phyloP scores from a whole-genome alignment of 805 yeast species.

The Vanderwaltozyma yarrowii region DNA sequence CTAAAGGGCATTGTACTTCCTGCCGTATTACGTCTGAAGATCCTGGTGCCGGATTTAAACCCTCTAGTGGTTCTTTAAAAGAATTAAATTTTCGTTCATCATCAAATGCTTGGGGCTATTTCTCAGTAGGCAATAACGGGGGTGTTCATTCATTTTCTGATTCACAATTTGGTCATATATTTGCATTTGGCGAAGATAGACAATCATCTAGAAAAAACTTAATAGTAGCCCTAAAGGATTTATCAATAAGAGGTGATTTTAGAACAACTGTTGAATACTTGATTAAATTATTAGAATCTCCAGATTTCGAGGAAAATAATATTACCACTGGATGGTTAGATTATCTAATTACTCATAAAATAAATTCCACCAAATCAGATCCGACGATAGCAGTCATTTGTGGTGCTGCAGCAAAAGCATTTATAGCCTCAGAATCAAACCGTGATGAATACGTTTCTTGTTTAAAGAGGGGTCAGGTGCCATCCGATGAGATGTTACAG shows the following conservation, averaged over 20 bases:
- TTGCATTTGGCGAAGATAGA: conserved; percentile 98
- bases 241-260: conserved; percentile 96
- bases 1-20: conserved; percentile 98
- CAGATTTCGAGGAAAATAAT: conserved; percentile 91
- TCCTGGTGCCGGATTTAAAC: conserved; percentile 99
- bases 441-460: conserved; percentile 58
- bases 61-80: conserved; percentile 92
- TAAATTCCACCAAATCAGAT: conserved; percentile 97
- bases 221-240: conserved; percentile 96
- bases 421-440: conserved; percentile 61
- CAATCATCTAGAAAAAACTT: conserved; percentile 96
- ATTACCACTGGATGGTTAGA: conserved; percentile 99
- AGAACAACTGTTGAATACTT: conserved; percentile 96
- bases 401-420: conserved; percentile 95
- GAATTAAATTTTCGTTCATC: conserved; percentile 95
- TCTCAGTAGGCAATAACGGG: conserved; percentile 92
- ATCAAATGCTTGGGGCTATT: conserved; percentile 99
- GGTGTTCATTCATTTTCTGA: conserved; percentile 97
- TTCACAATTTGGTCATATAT: conserved; percentile 98
- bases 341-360: conserved; percentile 82
- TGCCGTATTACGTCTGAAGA: conserved; percentile 99
- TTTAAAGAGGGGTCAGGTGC: conserved; percentile 92
- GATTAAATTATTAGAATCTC: conserved; percentile 89
- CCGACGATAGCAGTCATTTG: conserved; percentile 81
- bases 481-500: conserved; percentile 66